Evolutionary conservation across 805 yeast species (phyloP), one percentile per base, ranked within the genome.

Genomic region (Metschnikowia sp.): DNA sequence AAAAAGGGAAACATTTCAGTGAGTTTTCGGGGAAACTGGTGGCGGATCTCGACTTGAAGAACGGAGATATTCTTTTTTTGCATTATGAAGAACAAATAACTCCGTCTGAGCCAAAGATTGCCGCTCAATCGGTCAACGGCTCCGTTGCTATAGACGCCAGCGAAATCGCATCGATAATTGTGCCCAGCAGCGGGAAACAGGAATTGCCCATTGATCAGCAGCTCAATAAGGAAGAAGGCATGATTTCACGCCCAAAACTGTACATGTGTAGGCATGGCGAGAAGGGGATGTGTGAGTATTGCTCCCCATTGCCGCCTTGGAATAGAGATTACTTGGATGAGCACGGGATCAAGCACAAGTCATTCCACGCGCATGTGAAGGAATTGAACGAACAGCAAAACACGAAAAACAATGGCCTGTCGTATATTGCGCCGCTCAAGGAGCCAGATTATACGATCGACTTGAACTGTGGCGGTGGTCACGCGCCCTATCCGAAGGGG

Each of bases 231-330:
- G 76, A 79, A 45, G 77, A 79, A 38, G 99, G 99, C 0, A 70
- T 86, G 46, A 88, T 94, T 47, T 66, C 75, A 29, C 76, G 99
- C 32, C 66, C 72, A 33, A 76, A 72, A 52, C 79, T 88, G 1
- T 57, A 64, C 2, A 70, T 90, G 51, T 92, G 99, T 66, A 79
- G 84, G 50, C 99, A 94, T 63, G 86, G 92, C 3, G 92, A 84
- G 34, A 85, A 84, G 57, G 99, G 98, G 2, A 94, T 94, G 98
- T 94, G 99, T 66, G 99, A 94, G 61, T 89, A 90, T 62, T 94
- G 98, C 64, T 82, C 95, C 32, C 97, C 98, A 0, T 69, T 94
- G 44, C 97, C 96, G 32, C 98, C 99, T 2, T 94, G 92, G 88
- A 97, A 94, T 64, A 77, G 76, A 53, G 79, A 76, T 19, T 92